Evolutionary conservation across 192 early-diverging fungal species (phyloP).

Genomic region (Rhizophagus prolifer): DNA sequence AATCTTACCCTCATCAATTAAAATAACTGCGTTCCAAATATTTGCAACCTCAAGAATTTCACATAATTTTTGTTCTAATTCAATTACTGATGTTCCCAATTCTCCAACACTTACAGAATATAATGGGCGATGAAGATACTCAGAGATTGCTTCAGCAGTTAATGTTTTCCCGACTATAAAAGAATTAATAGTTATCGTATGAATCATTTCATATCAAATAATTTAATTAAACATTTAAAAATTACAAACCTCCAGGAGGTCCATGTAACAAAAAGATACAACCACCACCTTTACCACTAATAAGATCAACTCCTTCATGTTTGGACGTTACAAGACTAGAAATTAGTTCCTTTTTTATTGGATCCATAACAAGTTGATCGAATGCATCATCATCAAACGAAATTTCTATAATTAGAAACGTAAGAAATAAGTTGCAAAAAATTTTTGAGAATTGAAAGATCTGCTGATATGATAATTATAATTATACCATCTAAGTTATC

Average conservation of each 20-base stretch:
- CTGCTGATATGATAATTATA: no score
- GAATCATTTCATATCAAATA: not conserved
- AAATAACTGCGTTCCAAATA: slow-evolving; percentile 52
- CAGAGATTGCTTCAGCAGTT: slow-evolving; percentile 62
- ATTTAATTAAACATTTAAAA: not conserved
- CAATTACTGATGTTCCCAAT: slow-evolving; percentile 54
- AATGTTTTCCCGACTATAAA: slow-evolving; percentile 52
- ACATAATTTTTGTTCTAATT: slow-evolving; percentile 47
- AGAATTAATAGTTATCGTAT: no score
- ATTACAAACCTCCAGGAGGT: slow-evolving; percentile 41
- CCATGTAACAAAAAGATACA: slow-evolving; percentile 58
- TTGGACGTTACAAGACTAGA: slow-evolving; percentile 1
- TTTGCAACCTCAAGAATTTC: slow-evolving; percentile 53
- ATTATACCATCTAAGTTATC: no score
- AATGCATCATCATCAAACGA: slow-evolving; percentile 18
- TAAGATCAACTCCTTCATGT: slow-evolving; percentile 50
- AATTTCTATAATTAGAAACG: not conserved
- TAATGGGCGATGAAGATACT: slow-evolving; percentile 51
- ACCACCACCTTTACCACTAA: slow-evolving; percentile 54
- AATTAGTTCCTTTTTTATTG: slow-evolving; percentile 3
- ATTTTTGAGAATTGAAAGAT: no score
- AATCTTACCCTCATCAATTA: slow-evolving; percentile 44
- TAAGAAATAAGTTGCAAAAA: not conserved
- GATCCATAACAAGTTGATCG: slow-evolving; percentile 2
- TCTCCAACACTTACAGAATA: slow-evolving; percentile 64